These are phyloP conservation scores for Tubosaeta sp. DNA, from an alignment of 768 basidiomycete genomes.

Conservation along the genomic window DNA sequence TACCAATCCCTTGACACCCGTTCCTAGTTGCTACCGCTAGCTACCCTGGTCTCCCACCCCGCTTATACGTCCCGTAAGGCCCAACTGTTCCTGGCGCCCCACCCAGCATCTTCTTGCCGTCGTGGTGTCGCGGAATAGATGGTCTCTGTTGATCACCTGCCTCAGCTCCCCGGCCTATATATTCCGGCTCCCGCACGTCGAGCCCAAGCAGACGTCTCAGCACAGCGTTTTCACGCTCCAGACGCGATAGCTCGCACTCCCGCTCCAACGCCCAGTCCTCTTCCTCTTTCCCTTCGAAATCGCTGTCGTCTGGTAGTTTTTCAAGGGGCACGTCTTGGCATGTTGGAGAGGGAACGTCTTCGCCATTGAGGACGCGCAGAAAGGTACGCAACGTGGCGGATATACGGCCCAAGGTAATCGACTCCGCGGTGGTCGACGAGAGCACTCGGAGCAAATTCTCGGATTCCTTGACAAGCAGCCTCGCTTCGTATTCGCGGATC, in stretches of 20 bases:
- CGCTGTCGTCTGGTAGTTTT: slow-evolving; percentile 5
- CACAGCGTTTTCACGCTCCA: slow-evolving; percentile 85
- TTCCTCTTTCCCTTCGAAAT: slow-evolving; percentile 41
- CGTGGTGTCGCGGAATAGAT: slow-evolving; percentile 11
- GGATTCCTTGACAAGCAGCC: slow-evolving; percentile 73
- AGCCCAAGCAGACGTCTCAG: slow-evolving; percentile 69
- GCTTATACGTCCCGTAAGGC: slow-evolving; percentile 43
- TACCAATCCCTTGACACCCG: not conserved
- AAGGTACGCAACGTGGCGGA: slow-evolving; percentile 67
- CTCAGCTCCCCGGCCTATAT: not conserved
- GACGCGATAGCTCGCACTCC: slow-evolving; percentile 83
- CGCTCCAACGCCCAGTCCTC: slow-evolving; percentile 79
- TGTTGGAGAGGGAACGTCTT: slow-evolving; percentile 37
- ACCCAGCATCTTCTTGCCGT: slow-evolving; percentile 27
- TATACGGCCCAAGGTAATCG: slow-evolving; percentile 63
- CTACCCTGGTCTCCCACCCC: slow-evolving; percentile 18
- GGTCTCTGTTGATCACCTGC: slow-evolving; percentile 11
- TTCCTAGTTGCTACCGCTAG: not conserved
- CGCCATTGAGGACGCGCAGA: slow-evolving; percentile 66
- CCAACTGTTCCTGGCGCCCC: slow-evolving; percentile 36
- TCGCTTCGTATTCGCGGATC: slow-evolving; percentile 86
- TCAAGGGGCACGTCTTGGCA: slow-evolving; percentile 3
- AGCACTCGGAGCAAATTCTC: slow-evolving; percentile 58
- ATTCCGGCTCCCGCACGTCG: slow-evolving; percentile 26
- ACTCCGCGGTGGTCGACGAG: slow-evolving; percentile 57